These are phyloP conservation scores for Zea luxurians DNA, from an alignment of 176 grass and related monocot species.

Conservation along the genomic window DNA sequence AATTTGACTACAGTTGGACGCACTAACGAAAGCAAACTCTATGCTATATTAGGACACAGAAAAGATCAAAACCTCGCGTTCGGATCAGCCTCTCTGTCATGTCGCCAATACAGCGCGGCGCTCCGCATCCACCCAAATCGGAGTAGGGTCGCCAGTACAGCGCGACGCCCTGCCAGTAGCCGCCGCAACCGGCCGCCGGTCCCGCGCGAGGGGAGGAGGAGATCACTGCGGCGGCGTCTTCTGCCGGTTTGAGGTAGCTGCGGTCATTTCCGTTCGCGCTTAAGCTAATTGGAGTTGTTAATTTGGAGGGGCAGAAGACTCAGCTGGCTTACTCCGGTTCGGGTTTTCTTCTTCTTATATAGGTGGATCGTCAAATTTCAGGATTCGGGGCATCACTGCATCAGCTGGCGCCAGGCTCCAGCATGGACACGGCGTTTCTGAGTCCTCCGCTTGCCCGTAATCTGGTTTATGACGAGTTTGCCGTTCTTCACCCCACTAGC, in stretches of 20 bases:
- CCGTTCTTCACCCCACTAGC: background rate
- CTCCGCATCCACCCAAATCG: conserved; percentile 31
- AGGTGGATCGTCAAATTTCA: conserved; percentile 1
- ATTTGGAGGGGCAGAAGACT: background rate
- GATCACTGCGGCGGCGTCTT: conserved; percentile 6
- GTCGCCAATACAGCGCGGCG: conserved; percentile 7
- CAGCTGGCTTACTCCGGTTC: background rate
- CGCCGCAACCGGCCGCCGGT: conserved; percentile 6
- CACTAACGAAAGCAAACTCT: background rate
- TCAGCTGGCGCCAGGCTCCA: background rate
- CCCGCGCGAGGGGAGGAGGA: background rate
- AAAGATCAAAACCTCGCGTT: background rate
- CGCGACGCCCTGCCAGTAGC: background rate
- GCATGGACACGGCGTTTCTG: conserved; percentile 37
- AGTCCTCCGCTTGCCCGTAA: background rate
- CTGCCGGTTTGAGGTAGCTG: conserved; percentile 19
- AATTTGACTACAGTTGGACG: background rate
- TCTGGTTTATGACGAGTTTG: conserved; percentile 30
- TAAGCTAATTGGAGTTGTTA: background rate
- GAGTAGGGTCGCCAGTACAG: background rate
- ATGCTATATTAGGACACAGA: background rate
- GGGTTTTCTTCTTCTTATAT: background rate
- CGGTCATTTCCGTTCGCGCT: background rate
- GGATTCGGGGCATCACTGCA: conserved; percentile 1
- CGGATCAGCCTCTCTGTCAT: conserved; percentile 32